A percentile compares a stretch with the other conserved stretches of the same genome.
Evolutionary conservation across 2,329 filamentous ascomycete species (phyloP).

Genomic region (Paradendryphiella salina): DNA sequence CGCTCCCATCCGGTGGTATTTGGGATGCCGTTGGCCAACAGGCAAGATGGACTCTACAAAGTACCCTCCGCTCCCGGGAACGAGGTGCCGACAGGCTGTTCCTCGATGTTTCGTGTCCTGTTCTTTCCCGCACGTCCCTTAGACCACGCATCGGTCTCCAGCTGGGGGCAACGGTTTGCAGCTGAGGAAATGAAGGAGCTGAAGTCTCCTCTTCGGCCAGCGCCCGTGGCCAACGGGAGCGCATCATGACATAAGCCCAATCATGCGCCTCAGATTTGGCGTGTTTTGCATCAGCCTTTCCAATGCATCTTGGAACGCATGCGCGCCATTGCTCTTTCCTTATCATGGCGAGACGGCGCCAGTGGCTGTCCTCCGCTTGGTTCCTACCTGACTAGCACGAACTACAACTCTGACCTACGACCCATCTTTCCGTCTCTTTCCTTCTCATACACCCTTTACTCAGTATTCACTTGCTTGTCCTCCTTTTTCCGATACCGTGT

Average conservation of each 20-base stretch:
- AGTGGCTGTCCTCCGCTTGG: slow-evolving; percentile 30
- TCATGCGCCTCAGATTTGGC: slow-evolving; percentile 29
- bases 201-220: slow-evolving; percentile 25
- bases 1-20: slow-evolving; percentile 22
- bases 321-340: slow-evolving; percentile 24
- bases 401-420: slow-evolving; percentile 18
- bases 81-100: slow-evolving; percentile 13
- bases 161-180: slow-evolving; percentile 10
- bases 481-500: slow-evolving; percentile 30
- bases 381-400: slow-evolving; percentile 21
- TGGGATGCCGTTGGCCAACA: slow-evolving; percentile 19
- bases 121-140: neutral
- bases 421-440: slow-evolving; percentile 21
- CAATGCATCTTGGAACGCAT: slow-evolving; percentile 25
- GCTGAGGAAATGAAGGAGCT: slow-evolving; percentile 38
- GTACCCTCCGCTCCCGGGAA: slow-evolving; percentile 18
- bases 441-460: slow-evolving; percentile 22
- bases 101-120: neutral
- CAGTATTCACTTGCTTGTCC: slow-evolving; percentile 31
- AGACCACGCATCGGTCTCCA: slow-evolving; percentile 10
- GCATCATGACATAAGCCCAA: slow-evolving; percentile 27
- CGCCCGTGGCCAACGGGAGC: slow-evolving; percentile 32
- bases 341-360: slow-evolving; percentile 24
- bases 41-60: slow-evolving; percentile 1
- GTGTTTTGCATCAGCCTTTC: slow-evolving; percentile 33